These are phyloP conservation scores for Alternaria solani DNA, from an alignment of 2,329 filamentous ascomycete species.

Conservation along the genomic window DNA sequence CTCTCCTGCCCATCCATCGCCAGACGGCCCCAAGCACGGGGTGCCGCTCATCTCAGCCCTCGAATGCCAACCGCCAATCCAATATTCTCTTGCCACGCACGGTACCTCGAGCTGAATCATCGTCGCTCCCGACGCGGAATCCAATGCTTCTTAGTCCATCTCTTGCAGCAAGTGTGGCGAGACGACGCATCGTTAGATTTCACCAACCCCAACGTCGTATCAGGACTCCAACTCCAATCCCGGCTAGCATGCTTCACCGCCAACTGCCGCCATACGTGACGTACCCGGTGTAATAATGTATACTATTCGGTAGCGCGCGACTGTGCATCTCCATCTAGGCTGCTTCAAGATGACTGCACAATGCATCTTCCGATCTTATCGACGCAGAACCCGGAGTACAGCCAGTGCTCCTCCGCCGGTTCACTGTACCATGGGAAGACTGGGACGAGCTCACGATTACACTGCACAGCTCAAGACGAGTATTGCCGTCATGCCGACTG, in stretches of 20 bases:
- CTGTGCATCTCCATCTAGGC: background rate
- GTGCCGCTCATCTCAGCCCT: conserved; percentile 3
- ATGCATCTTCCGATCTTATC: background rate
- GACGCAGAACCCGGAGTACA: background rate
- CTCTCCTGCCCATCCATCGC: conserved; percentile 1
- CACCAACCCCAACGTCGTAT: conserved; percentile 9
- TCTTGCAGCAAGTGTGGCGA: conserved; percentile 34
- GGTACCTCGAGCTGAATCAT: conserved; percentile 6
- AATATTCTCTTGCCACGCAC: background rate
- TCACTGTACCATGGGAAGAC: conserved; percentile 8
- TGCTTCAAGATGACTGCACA: background rate
- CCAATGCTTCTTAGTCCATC: background rate
- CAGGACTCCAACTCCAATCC: conserved; percentile 23
- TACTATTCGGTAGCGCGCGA: conserved; percentile 1
- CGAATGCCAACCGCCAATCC: background rate
- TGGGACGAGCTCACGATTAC: background rate
- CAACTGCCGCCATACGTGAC: conserved; percentile 5
- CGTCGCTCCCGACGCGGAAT: conserved; percentile 1
- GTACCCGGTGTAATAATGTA: conserved; percentile 4
- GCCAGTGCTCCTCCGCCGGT: background rate
- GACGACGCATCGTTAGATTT: conserved; percentile 16
- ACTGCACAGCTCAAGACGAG: background rate
- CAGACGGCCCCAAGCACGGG: background rate
- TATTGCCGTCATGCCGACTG: background rate
- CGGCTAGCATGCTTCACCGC: conserved; percentile 23